Percentiles rank a stretch among this genome's conserved stretches.
Evolutionary conservation across 2,329 filamentous ascomycete species (phyloP).

Genomic region (Alternaria brassicicola): DNA sequence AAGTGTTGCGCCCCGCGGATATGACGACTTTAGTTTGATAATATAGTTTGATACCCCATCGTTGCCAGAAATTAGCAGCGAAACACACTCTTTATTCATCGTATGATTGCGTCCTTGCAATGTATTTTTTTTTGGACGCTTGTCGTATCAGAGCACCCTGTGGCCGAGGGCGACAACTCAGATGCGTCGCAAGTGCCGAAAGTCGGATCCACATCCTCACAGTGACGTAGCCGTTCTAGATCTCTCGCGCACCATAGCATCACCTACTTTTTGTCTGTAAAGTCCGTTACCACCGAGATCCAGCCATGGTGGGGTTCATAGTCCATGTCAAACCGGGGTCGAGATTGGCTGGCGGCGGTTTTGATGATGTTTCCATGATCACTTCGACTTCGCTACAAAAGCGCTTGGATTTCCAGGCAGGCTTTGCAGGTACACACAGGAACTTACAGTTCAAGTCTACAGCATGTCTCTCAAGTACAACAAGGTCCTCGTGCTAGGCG

Average conservation of each 20-base stretch:
- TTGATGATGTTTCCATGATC: conserved; percentile 8
- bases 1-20: not conserved
- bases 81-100: not conserved
- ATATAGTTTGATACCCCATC: conserved; percentile 4
- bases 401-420: not conserved
- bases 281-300: conserved; percentile 1
- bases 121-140: not conserved
- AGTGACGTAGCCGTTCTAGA: conserved; percentile 7
- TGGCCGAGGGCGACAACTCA: not conserved
- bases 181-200: conserved; percentile 8
- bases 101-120: not conserved
- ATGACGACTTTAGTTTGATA: not conserved
- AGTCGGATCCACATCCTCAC: not conserved
- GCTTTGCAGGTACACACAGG: not conserved
- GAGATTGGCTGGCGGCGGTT: not conserved
- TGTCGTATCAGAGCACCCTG: too few relatives aligned
- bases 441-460: not conserved
- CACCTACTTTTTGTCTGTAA: not conserved
- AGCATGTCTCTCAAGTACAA: conserved; percentile 57
- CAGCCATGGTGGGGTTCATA: not conserved
- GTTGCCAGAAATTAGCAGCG: not conserved
- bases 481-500: conserved; percentile 62
- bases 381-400: conserved; percentile 1
- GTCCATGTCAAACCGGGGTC: not conserved
- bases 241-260: not conserved